Conservation (phyloP, 2,329 filamentous ascomycete genomes). For the Zasmidium citrigriseum region DNA sequence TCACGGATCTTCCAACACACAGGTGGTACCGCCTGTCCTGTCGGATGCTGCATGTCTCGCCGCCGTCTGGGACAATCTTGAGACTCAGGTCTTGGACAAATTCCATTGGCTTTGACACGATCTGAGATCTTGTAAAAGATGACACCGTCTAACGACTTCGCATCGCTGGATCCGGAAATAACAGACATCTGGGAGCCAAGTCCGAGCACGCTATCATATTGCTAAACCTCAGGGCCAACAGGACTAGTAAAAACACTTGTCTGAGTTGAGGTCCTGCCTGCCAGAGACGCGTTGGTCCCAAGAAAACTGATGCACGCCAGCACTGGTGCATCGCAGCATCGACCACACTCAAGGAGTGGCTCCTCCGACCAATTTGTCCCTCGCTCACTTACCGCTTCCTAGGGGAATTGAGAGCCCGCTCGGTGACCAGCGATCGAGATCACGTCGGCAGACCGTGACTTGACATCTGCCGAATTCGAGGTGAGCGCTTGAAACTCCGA, state of each 20-base stretch:
- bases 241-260: background rate
- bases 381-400: background rate
- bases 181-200: no score
- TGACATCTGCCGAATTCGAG: no score
- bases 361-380: background rate
- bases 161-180: background rate
- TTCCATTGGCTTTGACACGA: background rate
- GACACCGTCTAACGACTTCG: background rate
- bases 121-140: background rate
- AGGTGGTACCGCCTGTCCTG: background rate
- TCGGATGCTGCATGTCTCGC: background rate
- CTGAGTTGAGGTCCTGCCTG: background rate
- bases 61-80: background rate
- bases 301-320: background rate
- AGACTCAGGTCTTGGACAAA: background rate
- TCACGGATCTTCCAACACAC: background rate
- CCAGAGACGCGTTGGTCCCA: background rate
- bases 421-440: background rate
- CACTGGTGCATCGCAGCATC: background rate
- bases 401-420: background rate
- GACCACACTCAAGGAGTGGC: background rate
- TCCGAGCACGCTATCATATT: background rate
- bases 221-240: background rate
- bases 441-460: background rate
- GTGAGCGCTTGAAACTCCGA: no score